Evolutionary conservation across 768 basidiomycete genomes (phyloP), one percentile per base, ranked within the genome.

Genomic region (Suillus placidus): DNA sequence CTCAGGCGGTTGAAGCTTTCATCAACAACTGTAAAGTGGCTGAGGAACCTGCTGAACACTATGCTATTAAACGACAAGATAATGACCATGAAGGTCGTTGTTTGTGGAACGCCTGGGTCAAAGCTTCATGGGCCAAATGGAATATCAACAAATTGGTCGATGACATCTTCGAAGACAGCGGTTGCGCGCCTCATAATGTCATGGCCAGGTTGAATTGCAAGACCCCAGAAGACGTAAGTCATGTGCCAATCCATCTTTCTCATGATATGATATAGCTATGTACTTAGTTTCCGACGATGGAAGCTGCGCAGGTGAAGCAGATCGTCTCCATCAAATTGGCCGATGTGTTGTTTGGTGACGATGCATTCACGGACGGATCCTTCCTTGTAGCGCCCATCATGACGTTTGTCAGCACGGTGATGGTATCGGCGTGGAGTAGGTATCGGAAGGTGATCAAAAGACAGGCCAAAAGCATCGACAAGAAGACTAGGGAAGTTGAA

Each of bases 131-230:
- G 12, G n/a, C 47, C n/a, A 47, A 47, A 47, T 47, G 47, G 47
- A 47, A 47, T 12, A 23, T 47, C 8, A 47, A 47, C 47, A 23
- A 23, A 6, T 12, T 47, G 2, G n/a, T 47, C n/a, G n/a, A 47
- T 12, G 12, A 47, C 10, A 47, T 47, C n/a, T 47, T 47, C 10
- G 0, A 23, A 47, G 47, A 47, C 0, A 23, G 12, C 12, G 47
- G 47, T 47, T 47, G 47, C 5, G 4, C 1, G 12, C 47, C n/a
- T 4, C 47, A 23, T 12, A 12, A 47, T 12, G 10, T 47, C n/a
- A 47, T 47, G 47, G 47, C 47, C 4, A 47, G 47, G 47, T 47
- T 47, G 47, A 47, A 47, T 47, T 47, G n/a, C n/a, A 47, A 47
- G 47, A 47, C n/a, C n/a, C 0, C 47, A 47, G 47, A 47, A 2